Evolutionary conservation across 345 rosid genomes (phyloP), one percentile per base, ranked within the genome.

Genomic region (Isatis tinctoria): DNA sequence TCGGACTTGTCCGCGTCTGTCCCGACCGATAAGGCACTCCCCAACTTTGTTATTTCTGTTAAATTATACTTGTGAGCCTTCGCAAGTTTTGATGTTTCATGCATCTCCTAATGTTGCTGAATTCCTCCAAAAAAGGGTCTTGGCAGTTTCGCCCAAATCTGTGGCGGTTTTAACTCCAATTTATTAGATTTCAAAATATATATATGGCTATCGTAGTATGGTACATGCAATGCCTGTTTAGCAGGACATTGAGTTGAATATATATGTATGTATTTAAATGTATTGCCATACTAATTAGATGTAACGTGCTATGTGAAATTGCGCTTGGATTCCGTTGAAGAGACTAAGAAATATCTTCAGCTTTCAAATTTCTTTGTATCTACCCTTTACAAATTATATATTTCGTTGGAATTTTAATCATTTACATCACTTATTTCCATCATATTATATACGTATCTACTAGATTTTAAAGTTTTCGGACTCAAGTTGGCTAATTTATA

Each of bases 61-160:
- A n/a, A n/a, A n/a, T n/a, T n/a, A n/a, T n/a, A n/a, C 52, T 61
- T 72, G 69, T 61, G 75, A 49, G 13, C 14, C 16, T 36, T 22
- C 6, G 9, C 45, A 69, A 58, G 3, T 44, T 57, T 45, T 32
- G 26, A 47, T 56, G 10, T 17, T 17, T 58, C 43, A 58, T 33
- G 13, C 61, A 16, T 22, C 27, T 49, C 54, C 28, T 22, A 49
- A 49, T 27, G 13, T 44, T 16, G 9, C 10, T 44, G 49, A 32
- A 32, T 5, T 32, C 35, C 10, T 44, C 49, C 49, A 40, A 40
- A 4, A 40, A 3, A 0, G n/a, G 30, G n/a, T 52, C 33, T 11
- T 10, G 57, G 57, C 32, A 12, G 57, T 52, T 52, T 52, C 9
- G 59, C 59, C 59, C 36, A 53, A 53, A 52, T 2, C 6, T 53